Evolutionary conservation across 768 basidiomycete genomes (phyloP).

Genomic region (Roridomyces roridus): DNA sequence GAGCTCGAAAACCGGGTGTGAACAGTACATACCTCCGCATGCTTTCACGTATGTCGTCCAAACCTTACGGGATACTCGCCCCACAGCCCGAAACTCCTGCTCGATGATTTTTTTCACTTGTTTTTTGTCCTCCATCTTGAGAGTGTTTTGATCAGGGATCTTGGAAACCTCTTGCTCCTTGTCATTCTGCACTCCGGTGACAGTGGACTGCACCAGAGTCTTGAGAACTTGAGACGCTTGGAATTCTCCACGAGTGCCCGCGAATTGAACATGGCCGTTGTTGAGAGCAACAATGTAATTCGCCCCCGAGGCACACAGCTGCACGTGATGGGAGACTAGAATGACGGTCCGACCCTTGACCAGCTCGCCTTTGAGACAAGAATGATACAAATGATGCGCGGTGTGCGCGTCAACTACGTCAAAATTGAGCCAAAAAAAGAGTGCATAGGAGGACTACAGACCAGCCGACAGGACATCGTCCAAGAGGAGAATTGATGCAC

Average conservation of each 20-base stretch:
- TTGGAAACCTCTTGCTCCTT: slow-evolving; percentile 32
- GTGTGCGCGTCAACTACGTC: slow-evolving; percentile 86
- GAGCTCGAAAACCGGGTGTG: neutral
- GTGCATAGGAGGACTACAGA: slow-evolving; percentile 17
- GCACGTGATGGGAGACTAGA: slow-evolving; percentile 94
- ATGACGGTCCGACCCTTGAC: slow-evolving; percentile 85
- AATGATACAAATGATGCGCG: slow-evolving; percentile 83
- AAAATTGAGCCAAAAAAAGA: no score
- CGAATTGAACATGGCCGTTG: slow-evolving; percentile 76
- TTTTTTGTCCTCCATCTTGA: no score
- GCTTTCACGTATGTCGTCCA: slow-evolving; percentile 53
- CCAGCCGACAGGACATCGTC: slow-evolving; percentile 80
- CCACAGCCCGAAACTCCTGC: slow-evolving; percentile 57
- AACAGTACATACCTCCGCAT: slow-evolving; percentile 38
- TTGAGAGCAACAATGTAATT: slow-evolving; percentile 83
- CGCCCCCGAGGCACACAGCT: slow-evolving; percentile 82
- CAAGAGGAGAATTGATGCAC: slow-evolving; percentile 79
- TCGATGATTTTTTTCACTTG: slow-evolving; percentile 23
- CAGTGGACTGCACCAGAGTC: slow-evolving; percentile 66
- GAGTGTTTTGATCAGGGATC: no score
- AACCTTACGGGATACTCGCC: slow-evolving; percentile 49
- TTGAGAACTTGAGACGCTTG: slow-evolving; percentile 66
- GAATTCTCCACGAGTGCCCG: slow-evolving; percentile 71
- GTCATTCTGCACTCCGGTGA: slow-evolving; percentile 38
- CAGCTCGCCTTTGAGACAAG: slow-evolving; percentile 85